Percentiles rank a stretch among this genome's conserved stretches.
Evolutionary conservation across 345 rosid species (phyloP).

Genomic region (Physaria fendleri): DNA sequence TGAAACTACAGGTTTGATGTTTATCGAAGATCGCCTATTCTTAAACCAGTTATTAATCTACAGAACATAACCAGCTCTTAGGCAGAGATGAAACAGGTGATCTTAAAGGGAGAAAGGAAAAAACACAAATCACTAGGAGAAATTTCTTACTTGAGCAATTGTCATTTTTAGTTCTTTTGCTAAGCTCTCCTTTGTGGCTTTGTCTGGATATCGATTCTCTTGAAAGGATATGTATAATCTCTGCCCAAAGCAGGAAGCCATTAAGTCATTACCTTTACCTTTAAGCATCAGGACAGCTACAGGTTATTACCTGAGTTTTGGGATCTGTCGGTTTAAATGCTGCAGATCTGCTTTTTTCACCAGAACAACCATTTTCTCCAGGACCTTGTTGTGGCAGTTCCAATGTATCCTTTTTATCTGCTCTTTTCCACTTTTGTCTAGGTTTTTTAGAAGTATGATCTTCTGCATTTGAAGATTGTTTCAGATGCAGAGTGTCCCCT

Average conservation of each 20-base stretch:
- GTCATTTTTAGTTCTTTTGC: constrained; percentile 61
- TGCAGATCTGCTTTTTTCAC: constrained; percentile 10
- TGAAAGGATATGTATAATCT: constrained; percentile 45
- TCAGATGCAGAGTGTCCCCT: constrained; percentile 15
- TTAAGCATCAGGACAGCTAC: background rate
- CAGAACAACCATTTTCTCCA: constrained; percentile 8
- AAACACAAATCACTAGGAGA: background rate
- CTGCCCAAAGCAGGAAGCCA: constrained; percentile 34
- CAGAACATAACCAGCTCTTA: constrained; percentile 1
- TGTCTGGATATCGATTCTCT: constrained; percentile 69
- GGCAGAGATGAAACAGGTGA: background rate
- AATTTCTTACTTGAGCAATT: constrained; percentile 46
- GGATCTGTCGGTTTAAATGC: constrained; percentile 8
- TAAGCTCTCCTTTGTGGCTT: constrained; percentile 47
- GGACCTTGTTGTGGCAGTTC: constrained; percentile 7
- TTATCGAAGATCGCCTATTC: constrained; percentile 49
- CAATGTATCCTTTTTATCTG: constrained; percentile 2
- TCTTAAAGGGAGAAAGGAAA: background rate
- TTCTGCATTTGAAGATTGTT: constrained; percentile 16
- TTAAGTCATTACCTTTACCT: background rate
- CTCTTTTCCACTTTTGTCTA: constrained; percentile 20
- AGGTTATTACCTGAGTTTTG: constrained; percentile 48
- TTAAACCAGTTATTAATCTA: constrained; percentile 87
- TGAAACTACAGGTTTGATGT: constrained; percentile 10
- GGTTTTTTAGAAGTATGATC: constrained; percentile 24